These are phyloP conservation scores for Rhizopogon vesiculosus DNA, from an alignment of 768 basidiomycete species.

Conservation along the genomic window DNA sequence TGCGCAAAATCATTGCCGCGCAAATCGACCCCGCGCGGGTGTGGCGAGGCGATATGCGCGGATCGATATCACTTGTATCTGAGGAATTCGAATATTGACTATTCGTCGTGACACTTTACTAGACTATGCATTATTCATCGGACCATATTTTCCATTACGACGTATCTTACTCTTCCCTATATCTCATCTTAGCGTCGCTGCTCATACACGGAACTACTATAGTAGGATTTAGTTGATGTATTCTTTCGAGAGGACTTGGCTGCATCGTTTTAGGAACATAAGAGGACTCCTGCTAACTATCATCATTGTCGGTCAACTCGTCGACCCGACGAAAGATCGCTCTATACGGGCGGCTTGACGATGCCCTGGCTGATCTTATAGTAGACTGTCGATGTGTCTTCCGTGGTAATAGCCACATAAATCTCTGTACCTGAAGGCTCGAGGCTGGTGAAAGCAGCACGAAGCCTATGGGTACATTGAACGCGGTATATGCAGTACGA, in stretches of 20 bases:
- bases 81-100: slow-evolving; percentile 64
- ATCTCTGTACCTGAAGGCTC: slow-evolving; percentile 37
- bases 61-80: slow-evolving; percentile 55
- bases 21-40: slow-evolving; percentile 55
- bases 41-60: slow-evolving; percentile 50
- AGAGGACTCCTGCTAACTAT: neutral
- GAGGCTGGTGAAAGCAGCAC: slow-evolving; percentile 50
- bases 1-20: slow-evolving; percentile 58
- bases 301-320: too few relatives aligned
- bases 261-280: too few relatives aligned
- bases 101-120: neutral
- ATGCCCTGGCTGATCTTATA: slow-evolving; percentile 79
- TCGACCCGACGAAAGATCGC: neutral
- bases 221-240: neutral
- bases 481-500: neutral
- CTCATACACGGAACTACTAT: neutral
- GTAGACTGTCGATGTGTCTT: slow-evolving; percentile 81
- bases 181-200: neutral
- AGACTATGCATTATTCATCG: neutral
- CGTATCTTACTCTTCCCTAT: neutral
- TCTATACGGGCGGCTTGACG: slow-evolving; percentile 61
- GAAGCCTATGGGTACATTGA: slow-evolving; percentile 39
- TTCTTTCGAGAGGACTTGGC: neutral
- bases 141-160: neutral
- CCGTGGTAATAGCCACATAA: slow-evolving; percentile 66